Base-by-base conservation (phyloP, 345 rosid genomes). In the Ceriops zippeliana region DNA sequence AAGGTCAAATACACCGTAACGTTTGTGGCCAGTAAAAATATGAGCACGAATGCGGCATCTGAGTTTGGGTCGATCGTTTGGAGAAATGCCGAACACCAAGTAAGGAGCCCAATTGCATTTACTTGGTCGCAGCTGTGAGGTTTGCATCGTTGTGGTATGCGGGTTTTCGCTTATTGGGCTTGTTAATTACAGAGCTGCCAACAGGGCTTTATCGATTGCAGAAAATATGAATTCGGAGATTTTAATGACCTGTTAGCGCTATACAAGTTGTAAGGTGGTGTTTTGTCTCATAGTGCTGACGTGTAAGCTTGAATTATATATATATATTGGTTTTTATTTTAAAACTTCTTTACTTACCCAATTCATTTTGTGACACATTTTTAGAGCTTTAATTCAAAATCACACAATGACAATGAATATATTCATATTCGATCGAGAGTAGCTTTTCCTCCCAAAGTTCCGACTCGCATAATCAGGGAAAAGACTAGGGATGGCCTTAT, bases 31-130 rank as follows among this genome's bases (percentile, higher is more conserved):
- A 89, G 81, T 81, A 83, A 74, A 37, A 86, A 83, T 70, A 65
- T 46, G 10, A 76, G 69, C 49, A 68, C 75, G 59, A 69, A 61
- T 13, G 75, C 75, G 47, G 81, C 74, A 47, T 66, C 83, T 17
- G 93, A 80, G 63, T 93, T 73, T 52, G 97, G 98, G 61, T 84
- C 93, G 37, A 83, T 93, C 10, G 75, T 79, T 28, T 93, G 98
- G 98, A 83, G 78, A 74, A 82, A 85, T 70, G 84, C 78, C 17
- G 78, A 76, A 46, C 83, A 83, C 76, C 83, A 85, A 76, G 98
- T 93, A 15, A 83, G 81, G 78, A 90, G 97, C 77, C 98, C 98
- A 0, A 79, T 90, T 63, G 80, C 95, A 4, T 90, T 87, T 64
- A 74, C 87, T 2, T 89, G 98, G 97, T 82, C 89, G 61, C 77